These are phyloP conservation scores for Podaxis rugospora DNA, from an alignment of 768 basidiomycete species.

Conservation along the genomic window DNA sequence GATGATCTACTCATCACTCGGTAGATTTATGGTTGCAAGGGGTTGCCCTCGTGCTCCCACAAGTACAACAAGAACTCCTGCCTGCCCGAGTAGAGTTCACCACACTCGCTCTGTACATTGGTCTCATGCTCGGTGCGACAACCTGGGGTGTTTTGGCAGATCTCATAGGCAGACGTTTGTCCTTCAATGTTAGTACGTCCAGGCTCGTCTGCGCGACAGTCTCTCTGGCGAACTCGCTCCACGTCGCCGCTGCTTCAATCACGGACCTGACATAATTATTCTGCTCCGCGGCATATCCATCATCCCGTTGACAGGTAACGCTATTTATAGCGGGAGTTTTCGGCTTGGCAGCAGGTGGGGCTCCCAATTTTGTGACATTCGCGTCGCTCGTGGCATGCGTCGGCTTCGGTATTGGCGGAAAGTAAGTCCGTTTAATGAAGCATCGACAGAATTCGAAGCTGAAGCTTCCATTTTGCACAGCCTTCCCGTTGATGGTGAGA, in stretches of 20 bases:
- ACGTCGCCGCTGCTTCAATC: background rate
- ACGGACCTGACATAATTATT: background rate
- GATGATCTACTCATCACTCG: background rate
- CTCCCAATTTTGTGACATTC: conserved; percentile 47
- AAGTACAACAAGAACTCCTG: conserved; percentile 38
- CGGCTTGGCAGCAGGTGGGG: conserved; percentile 57
- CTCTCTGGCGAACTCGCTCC: background rate
- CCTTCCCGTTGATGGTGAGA: conserved; percentile 25
- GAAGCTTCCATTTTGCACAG: background rate
- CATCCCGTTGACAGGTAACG: conserved; percentile 43
- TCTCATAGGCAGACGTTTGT: conserved; percentile 40
- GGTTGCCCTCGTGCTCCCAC: conserved; percentile 39
- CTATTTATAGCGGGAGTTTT: conserved; percentile 65
- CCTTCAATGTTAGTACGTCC: conserved; percentile 31
- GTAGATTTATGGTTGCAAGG: conserved; percentile 44
- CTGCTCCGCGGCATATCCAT: too few relatives aligned
- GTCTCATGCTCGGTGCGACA: conserved; percentile 44
- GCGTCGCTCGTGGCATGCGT: conserved; percentile 50
- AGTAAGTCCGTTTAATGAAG: background rate
- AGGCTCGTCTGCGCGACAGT: background rate
- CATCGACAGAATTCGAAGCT: too few relatives aligned
- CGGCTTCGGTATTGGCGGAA: conserved; percentile 68
- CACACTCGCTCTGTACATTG: conserved; percentile 42
- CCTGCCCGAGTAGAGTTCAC: conserved; percentile 41
- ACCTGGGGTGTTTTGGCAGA: conserved; percentile 48